Evolutionary conservation across 495 filamentous ascomycete genomes (phyloP).

Genomic region (Zalerion maritima): DNA sequence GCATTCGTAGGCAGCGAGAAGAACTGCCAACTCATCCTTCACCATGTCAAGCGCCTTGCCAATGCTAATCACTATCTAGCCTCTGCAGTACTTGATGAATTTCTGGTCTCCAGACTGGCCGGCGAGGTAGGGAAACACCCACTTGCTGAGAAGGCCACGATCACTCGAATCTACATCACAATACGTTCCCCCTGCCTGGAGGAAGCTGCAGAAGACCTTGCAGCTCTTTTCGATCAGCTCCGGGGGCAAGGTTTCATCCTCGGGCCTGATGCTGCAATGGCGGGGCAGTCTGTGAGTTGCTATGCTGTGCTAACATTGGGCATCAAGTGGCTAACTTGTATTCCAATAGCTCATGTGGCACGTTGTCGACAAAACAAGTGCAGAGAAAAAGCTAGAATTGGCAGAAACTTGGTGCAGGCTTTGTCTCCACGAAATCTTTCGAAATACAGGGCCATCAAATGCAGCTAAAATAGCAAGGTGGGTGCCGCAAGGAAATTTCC

Average conservation of each 20-base stretch:
- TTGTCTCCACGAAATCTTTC: constrained; percentile 49
- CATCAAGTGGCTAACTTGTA: constrained; percentile 1
- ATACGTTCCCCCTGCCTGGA: constrained; percentile 18
- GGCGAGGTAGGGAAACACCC: constrained; percentile 23
- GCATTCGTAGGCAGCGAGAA: constrained; percentile 40
- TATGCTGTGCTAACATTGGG: too few relatives aligned
- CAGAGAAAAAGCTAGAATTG: constrained; percentile 27
- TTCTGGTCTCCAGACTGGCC: constrained; percentile 36
- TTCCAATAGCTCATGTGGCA: neutral
- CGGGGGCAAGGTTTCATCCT: constrained; percentile 20
- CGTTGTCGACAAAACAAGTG: constrained; percentile 1
- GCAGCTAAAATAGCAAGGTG: constrained; percentile 54
- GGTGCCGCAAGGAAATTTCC: constrained; percentile 2
- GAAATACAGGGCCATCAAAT: constrained; percentile 47
- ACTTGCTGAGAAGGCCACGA: constrained; percentile 51
- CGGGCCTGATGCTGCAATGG: constrained; percentile 45
- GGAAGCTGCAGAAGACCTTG: constrained; percentile 8
- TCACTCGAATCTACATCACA: constrained; percentile 47
- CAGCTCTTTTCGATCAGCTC: constrained; percentile 10
- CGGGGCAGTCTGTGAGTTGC: constrained; percentile 54
- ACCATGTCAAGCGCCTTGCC: constrained; percentile 52
- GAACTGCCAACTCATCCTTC: constrained; percentile 54
- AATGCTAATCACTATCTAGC: constrained; percentile 36
- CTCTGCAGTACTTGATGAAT: constrained; percentile 41
- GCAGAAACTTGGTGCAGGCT: constrained; percentile 60